Conservation (phyloP, 2,329 filamentous ascomycete species). For the Claviceps cyperi region DNA sequence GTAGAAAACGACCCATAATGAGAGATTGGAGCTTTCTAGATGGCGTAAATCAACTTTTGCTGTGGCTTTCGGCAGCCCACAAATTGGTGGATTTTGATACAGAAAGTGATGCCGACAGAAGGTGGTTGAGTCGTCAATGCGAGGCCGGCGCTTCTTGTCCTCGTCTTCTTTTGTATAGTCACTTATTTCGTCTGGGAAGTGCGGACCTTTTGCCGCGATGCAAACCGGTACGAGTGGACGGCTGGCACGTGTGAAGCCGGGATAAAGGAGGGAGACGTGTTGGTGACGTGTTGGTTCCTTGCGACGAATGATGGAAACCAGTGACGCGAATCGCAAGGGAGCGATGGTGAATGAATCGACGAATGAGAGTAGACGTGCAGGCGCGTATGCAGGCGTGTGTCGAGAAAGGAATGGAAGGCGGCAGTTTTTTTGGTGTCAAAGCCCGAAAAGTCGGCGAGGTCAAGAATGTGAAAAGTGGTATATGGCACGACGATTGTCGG, state of each 20-base stretch:
- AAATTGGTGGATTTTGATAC: background rate
- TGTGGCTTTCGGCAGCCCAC: background rate
- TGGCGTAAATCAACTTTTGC: background rate
- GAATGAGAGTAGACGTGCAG: background rate
- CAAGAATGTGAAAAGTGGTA: conserved; percentile 5
- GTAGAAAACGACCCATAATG: conserved; percentile 6
- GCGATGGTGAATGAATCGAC: background rate
- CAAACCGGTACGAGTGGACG: background rate
- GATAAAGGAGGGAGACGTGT: background rate
- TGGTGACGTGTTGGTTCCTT: background rate
- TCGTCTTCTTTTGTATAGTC: background rate
- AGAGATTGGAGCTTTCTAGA: background rate
- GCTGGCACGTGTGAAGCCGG: background rate
- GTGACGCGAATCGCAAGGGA: conserved; percentile 1
- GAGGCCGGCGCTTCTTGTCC: background rate
- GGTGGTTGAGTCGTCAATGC: background rate
- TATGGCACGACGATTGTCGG: background rate
- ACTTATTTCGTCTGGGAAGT: background rate
- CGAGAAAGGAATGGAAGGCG: conserved; percentile 4
- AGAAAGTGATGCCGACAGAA: background rate
- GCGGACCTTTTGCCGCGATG: background rate
- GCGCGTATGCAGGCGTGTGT: background rate
- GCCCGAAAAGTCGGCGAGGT: background rate
- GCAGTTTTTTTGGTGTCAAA: background rate
- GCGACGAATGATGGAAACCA: conserved; percentile 3